phyloP scores from a whole-genome alignment of 805 yeast genomes.

The Sugiyamaella americana region DNA sequence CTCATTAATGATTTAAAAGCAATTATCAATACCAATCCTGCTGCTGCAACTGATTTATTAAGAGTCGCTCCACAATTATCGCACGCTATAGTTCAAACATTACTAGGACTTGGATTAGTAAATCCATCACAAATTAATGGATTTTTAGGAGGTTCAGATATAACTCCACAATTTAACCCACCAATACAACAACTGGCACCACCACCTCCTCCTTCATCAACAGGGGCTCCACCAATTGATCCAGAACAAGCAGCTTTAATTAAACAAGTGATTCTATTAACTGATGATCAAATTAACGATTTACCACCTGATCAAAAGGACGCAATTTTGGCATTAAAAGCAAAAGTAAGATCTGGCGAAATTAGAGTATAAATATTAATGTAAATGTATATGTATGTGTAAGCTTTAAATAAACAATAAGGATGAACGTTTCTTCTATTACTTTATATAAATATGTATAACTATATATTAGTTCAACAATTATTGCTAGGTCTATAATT shows the following conservation, averaged over 20 bases:
- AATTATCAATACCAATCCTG: conserved; percentile 53
- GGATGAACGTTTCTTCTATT: too few species aligned
- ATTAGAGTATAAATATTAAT: conserved; percentile 2
- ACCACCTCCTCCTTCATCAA: conserved; percentile 3
- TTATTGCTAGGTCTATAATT: too few species aligned
- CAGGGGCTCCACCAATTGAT: conserved; percentile 20
- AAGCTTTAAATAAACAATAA: too few species aligned
- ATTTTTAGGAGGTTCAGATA: conserved; percentile 17
- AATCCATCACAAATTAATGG: conserved; percentile 27
- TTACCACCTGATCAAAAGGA: conserved; percentile 49
- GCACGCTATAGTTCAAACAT: conserved; percentile 73
- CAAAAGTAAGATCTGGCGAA: conserved; percentile 26
- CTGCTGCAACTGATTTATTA: conserved; percentile 52
- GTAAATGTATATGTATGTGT: not conserved
- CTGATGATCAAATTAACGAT: conserved; percentile 45
- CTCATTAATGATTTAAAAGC: conserved; percentile 52
- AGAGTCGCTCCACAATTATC: conserved; percentile 73
- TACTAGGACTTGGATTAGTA: conserved; percentile 39
- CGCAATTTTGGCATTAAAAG: conserved; percentile 27
- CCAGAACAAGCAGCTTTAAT: conserved; percentile 43
- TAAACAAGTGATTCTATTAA: conserved; percentile 45
- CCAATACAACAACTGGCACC: conserved; percentile 2
- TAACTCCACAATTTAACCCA: conserved; percentile 4
- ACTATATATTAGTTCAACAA: not conserved
- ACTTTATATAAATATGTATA: not conserved